A percentile compares a stretch with the other conserved stretches of the same genome.
These are phyloP conservation scores for Austroboletus niveus DNA, from an alignment of 1,284 basidiomycete genomes.

Conservation along the genomic window DNA sequence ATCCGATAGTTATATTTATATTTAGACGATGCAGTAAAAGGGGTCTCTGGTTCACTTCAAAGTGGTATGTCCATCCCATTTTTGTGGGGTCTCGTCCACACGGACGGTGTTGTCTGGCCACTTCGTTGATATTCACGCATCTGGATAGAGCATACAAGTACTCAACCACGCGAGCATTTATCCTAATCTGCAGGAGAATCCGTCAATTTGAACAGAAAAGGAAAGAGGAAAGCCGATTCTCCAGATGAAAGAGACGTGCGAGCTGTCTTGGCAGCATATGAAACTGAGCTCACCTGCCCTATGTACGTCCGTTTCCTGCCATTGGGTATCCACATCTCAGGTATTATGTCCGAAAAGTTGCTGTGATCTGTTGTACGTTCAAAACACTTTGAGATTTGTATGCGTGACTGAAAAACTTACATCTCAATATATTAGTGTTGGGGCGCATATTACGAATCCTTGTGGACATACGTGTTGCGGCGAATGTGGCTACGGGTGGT, in stretches of 20 bases:
- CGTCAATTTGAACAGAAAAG: constrained; percentile 17
- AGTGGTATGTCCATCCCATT: constrained; percentile 17
- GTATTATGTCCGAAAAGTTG: constrained; percentile 39
- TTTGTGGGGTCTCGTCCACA: neutral
- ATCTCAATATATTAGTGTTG: constrained; percentile 36
- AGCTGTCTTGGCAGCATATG: constrained; percentile 38
- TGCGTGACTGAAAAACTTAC: constrained; percentile 2
- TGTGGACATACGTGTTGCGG: constrained; percentile 60
- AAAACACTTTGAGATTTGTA: neutral
- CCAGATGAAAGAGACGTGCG: constrained; percentile 11
- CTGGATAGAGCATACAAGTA: constrained; percentile 3
- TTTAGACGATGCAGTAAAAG: neutral
- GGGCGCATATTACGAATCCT: constrained; percentile 52
- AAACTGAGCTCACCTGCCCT: constrained; percentile 54
- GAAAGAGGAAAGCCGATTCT: constrained; percentile 22
- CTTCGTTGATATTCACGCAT: constrained; percentile 6
- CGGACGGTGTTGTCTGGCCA: neutral
- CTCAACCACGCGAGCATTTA: constrained; percentile 1
- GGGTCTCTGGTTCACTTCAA: neutral
- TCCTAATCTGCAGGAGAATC: neutral
- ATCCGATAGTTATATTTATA: neutral
- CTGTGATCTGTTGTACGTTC: constrained; percentile 51
- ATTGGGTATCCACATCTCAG: neutral
- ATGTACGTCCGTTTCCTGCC: constrained; percentile 41
- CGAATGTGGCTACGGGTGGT: constrained; percentile 51